Evolutionary conservation across 2,329 filamentous ascomycete genomes (phyloP), one percentile per base, ranked within the genome.

Genomic region (Gliomastix tumulicola): DNA sequence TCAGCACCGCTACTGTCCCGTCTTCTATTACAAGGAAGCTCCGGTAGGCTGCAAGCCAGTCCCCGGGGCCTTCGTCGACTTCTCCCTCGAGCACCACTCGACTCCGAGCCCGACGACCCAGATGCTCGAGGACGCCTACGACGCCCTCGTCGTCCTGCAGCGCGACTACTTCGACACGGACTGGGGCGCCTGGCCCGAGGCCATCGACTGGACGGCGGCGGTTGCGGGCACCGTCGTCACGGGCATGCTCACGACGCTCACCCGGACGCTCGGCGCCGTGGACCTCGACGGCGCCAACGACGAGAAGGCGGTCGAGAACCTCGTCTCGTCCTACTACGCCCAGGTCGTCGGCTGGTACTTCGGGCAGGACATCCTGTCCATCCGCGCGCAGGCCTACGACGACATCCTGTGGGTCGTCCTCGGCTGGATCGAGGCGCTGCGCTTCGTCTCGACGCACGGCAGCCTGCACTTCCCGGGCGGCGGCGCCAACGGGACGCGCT

Each of bases 371-470:
- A 74, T 80, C 5, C 79, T 88, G 44, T 69, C 74, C 20, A 72
- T 96, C 34, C 74, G 86, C 31, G 76, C 79, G 39, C 58, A 79
- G 53, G 90, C 90, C 0, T 94, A 82, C 55, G 90, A 96, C 53
- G 90, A 97, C 56, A 94, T 95, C 65, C 74, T 95, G 4, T 97
- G 90, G 90, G 88, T 96, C 2, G 88, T 94, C 3, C 70, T 97
- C 25, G 87, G 84, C 43, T 96, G 90, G 89, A 65, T 96, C 36
- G 87, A 95, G 54, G 77, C 76, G 34, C 74, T 88, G 44, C 80
- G 84, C 46, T 88, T 94, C 52, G 76, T 90, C 35, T 65, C 78
- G 21, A 63, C 72, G n/a, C 87, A 94, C 53, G 77, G 75, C 3
- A 60, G 66, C 3, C 55, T 78, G 15, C 79, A 86, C 54, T 84